Conservation (phyloP, 768 basidiomycete genomes). For the Mycena epipterygia region DNA sequence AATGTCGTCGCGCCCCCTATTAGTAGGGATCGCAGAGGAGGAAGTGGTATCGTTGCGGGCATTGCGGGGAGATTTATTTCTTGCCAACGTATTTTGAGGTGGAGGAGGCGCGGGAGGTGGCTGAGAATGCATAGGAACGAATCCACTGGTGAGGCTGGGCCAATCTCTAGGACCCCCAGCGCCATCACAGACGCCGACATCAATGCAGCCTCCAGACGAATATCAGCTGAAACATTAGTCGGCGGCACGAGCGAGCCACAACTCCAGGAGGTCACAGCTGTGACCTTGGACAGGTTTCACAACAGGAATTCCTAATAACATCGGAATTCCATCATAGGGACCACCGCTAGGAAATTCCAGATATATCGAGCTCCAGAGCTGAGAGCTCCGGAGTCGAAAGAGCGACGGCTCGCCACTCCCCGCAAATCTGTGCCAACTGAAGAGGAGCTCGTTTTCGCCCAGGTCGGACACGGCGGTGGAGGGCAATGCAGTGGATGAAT, state of each 20-base stretch:
- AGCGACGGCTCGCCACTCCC: conserved; percentile 5
- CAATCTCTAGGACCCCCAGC: too few species aligned
- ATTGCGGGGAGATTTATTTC: too few species aligned
- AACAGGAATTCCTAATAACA: neutral
- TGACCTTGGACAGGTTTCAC: neutral
- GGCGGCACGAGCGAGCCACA: conserved; percentile 6
- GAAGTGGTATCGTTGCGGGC: too few species aligned
- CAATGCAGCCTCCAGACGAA: too few species aligned
- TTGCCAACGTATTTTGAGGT: too few species aligned
- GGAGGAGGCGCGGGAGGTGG: too few species aligned
- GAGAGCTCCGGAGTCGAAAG: conserved; percentile 1
- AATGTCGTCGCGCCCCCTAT: too few species aligned
- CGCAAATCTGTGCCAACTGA: neutral
- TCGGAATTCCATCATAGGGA: neutral
- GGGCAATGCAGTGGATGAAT: neutral
- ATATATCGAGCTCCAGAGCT: conserved; percentile 9
- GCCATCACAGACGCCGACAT: too few species aligned
- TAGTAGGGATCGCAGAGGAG: too few species aligned
- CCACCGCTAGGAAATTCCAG: neutral
- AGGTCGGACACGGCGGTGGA: neutral
- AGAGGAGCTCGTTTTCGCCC: neutral
- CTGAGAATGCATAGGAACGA: too few species aligned
- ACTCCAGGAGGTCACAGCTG: neutral
- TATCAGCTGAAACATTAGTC: too few species aligned
- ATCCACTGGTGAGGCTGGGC: too few species aligned